Evolutionary conservation across 345 rosid genomes (phyloP), one percentile per base, ranked within the genome.

Genomic region (Pistacia integerrima): DNA sequence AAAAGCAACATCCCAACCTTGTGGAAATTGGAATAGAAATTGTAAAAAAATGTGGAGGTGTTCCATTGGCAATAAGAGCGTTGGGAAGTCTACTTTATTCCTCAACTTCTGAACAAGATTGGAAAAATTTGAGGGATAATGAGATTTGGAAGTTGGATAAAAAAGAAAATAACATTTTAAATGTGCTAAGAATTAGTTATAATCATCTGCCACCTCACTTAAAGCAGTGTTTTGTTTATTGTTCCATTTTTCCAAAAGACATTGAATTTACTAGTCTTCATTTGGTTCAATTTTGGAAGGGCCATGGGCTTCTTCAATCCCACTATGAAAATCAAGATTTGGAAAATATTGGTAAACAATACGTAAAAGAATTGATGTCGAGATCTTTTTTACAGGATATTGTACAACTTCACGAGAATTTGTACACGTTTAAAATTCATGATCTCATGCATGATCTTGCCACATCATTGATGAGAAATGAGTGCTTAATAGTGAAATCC

Each of bases 71-170:
- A 10, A 1, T 49, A 49, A 49, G 2, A 51, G 4, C 55, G 4
- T 67, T 69, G 9, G 73, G 60, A 49, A 58, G 73, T 7, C 18
- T 66, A 62, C 72, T 2, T 73, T 82, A 6, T 82, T 82, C 8
- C 75, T 79, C 9, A 73, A 74, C 2, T 35, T n/a, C 0, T 12
- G 55, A 51, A 51, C 55, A 11, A 51, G 55, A 51, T 51, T 51
- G 17, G 55, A 51, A 8, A 14, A 51, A 14, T 51, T 13, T 51
- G 17, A 51, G 55, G 16, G 44, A 41, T 41, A 41, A 4, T 41
- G 44, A 41, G 44, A 41, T 3, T 4, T 41, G 44, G 44, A 41
- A 41, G 7, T 41, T 41, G 7, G 44, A 41, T 41, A 8, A 41
- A 41, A 41, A 41, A 8, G 55, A 51, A 1, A 51, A 14, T 51